A percentile compares a stretch with the other conserved stretches of the same genome.
Conservation (phyloP, 1,139 yeast genomes). For the Suhomyces wounanorum region DNA sequence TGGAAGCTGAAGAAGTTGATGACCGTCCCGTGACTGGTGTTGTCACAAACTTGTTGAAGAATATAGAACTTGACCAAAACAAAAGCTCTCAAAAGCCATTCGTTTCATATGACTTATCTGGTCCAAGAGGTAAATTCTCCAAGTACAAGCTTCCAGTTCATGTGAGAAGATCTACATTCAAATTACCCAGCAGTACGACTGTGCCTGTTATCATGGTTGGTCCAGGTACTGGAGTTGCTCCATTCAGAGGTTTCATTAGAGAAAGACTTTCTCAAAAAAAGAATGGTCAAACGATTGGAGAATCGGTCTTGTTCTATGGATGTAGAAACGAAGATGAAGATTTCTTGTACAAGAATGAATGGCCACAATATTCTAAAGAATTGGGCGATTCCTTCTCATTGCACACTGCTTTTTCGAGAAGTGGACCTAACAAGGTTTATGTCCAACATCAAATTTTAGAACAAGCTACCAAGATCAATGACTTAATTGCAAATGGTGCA, state of each 20-base stretch:
- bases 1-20: conserved; percentile 64
- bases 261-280: conserved; percentile 59
- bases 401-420: conserved; percentile 86
- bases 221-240: conserved; percentile 99
- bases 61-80: conserved; percentile 67
- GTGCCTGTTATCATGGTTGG: conserved; percentile 92
- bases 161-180: conserved; percentile 92
- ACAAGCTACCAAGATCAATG: conserved; percentile 54
- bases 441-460: conserved; percentile 82
- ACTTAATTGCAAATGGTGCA: conserved; percentile 72
- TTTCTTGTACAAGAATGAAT: conserved; percentile 81
- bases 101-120: conserved; percentile 68
- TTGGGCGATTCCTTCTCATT: conserved; percentile 71
- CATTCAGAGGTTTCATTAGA: conserved; percentile 90
- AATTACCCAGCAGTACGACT: conserved; percentile 83
- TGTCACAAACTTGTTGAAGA: conserved; percentile 81
- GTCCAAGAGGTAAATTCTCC: conserved; percentile 71
- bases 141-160: conserved; percentile 78
- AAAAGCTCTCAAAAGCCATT: conserved; percentile 45
- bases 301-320: conserved; percentile 79
- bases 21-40: conserved; percentile 71
- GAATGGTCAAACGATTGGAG: conserved; percentile 60
- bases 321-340: conserved; percentile 76
- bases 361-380: conserved; percentile 68
- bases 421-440: conserved; percentile 68